Evolutionary conservation across 1,284 basidiomycete species (phyloP).

Genomic region (Serendipita sp.): DNA sequence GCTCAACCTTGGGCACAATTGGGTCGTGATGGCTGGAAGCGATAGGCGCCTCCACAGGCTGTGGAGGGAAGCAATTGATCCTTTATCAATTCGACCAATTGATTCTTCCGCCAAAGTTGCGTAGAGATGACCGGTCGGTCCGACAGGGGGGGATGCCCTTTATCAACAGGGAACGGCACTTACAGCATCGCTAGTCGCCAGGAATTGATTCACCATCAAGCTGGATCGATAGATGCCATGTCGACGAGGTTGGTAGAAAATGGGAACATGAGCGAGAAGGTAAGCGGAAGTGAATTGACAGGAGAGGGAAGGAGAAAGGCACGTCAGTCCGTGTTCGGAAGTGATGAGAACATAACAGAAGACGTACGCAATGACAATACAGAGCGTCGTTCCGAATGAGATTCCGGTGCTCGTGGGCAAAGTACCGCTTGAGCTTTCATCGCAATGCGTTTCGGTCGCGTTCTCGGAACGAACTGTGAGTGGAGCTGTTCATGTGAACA

Average conservation of each 20-base stretch:
- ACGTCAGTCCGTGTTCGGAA: constrained; percentile 4
- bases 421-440: background rate
- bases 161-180: constrained; percentile 18
- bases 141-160: too few relatives aligned
- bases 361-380: background rate
- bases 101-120: too few relatives aligned
- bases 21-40: too few relatives aligned
- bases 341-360: background rate
- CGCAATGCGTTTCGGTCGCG: background rate
- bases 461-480: background rate
- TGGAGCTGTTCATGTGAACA: background rate
- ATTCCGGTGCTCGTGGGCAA: background rate
- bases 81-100: too few relatives aligned
- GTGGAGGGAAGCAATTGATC: too few relatives aligned
- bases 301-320: background rate
- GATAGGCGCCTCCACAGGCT: too few relatives aligned
- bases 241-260: background rate
- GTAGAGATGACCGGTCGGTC: too few relatives aligned
- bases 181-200: constrained; percentile 70
- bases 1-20: too few relatives aligned
- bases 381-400: constrained; percentile 4
- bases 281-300: constrained; percentile 2
- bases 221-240: background rate
- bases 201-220: constrained; percentile 27
- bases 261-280: background rate